Base-by-base conservation (phyloP, 1,139 yeast species). In the Taiozyma sp. region DNA sequence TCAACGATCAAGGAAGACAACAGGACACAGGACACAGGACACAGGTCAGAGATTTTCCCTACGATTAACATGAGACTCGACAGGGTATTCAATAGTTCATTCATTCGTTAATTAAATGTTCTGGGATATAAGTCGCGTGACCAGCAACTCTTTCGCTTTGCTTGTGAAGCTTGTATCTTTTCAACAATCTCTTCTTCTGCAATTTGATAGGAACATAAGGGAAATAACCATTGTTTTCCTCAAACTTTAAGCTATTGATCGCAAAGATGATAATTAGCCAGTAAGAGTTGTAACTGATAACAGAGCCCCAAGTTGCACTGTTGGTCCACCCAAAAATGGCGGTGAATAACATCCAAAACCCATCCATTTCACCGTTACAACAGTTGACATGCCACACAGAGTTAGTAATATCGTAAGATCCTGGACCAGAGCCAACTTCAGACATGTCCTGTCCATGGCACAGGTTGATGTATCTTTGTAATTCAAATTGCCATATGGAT, bases 341-440 rank as follows among this genome's bases (percentile, higher is more conserved):
- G 58, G 95, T 90, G 67, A 91, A 80, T 34, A 92, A 75, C 85
- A 89, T 90, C 97, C 97, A 92, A 57, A 96, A 89, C 24, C 92
- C 91, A 67, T 87, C 95, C 44, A 79, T 86, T 61, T 87, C 85
- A 19, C 97, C 97, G 67, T 90, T 90, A 72, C 98, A 92, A 70
- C 97, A 92, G 72, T 92, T 91, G 43, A 92, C 97, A 70, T 92
- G 98, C 98, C 98, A 92, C 2, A 92, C 87, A 16, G 87, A 78
- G 55, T 79, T 81, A 36, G 79, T 61, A 49, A 92, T 81, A 66
- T 92, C 95, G 69, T 92, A 92, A 1, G 97, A 87, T 8, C 98
- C 98, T 1, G 97, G 97, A 0, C 98, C 98, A 45, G 84, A 80
- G 3, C 98, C 98, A 5, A 82, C 81, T 70, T 92, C 98, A 48